Percentiles rank a stretch among this genome's conserved stretches.
Evolutionary conservation across 2,329 filamentous ascomycete genomes (phyloP).

Genomic region (Nemania sp.): DNA sequence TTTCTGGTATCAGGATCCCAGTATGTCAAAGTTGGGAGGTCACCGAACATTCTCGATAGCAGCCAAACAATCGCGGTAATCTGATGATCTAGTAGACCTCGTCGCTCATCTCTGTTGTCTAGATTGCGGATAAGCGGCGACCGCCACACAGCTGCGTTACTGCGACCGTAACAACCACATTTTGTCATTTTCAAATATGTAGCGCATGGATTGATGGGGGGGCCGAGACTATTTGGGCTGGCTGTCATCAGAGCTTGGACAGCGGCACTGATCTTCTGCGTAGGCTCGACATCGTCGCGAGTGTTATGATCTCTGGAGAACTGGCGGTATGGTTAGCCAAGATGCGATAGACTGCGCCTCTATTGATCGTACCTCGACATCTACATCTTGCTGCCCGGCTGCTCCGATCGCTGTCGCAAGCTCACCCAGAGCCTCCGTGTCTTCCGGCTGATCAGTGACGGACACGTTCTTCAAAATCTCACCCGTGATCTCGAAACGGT

Average conservation of each 20-base stretch:
- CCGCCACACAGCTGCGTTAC: conserved; percentile 28
- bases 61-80: conserved; percentile 39
- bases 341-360: not conserved
- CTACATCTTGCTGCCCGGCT: conserved; percentile 32
- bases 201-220: conserved; percentile 31
- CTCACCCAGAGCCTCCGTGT: conserved; percentile 3
- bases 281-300: conserved; percentile 14
- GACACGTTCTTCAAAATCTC: conserved; percentile 26
- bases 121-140: conserved; percentile 32
- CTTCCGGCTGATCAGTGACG: conserved; percentile 1
- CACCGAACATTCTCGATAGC: conserved; percentile 33
- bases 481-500: conserved; percentile 22
- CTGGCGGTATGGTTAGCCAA: conserved; percentile 1
- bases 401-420: conserved; percentile 26
- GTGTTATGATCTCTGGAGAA: conserved; percentile 6
- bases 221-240: conserved; percentile 34
- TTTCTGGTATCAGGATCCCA: not conserved
- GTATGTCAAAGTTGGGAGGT: conserved; percentile 28
- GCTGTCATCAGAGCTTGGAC: conserved; percentile 33
- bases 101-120: conserved; percentile 26
- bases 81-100: conserved; percentile 35
- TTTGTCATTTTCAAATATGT: conserved; percentile 32
- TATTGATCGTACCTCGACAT: conserved; percentile 28
- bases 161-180: conserved; percentile 33
- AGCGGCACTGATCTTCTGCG: conserved; percentile 25